A percentile compares a stretch with the other conserved stretches of the same genome.
Evolutionary conservation across 2,329 filamentous ascomycete genomes (phyloP).

Genomic region (Herpomyces periplanetae): DNA sequence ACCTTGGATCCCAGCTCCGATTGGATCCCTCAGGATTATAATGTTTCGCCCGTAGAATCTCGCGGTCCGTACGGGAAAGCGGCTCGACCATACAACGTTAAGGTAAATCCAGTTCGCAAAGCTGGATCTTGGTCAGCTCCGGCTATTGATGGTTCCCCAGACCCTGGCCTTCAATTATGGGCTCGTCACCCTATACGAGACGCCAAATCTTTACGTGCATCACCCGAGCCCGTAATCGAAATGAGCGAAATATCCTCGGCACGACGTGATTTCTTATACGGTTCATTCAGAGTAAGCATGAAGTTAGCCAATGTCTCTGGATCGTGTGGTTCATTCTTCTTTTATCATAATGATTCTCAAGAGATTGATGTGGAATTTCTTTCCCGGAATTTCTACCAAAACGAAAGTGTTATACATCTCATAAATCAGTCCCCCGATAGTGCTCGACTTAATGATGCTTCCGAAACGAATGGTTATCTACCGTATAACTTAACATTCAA

Average conservation of each 20-base stretch:
- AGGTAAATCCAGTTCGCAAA: conserved; percentile 12
- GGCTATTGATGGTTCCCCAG: conserved; percentile 10
- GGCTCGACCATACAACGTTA: conserved; percentile 16
- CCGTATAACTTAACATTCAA: conserved; percentile 21
- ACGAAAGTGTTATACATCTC: conserved; percentile 21
- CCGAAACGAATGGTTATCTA: conserved; percentile 16
- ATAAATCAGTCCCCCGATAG: conserved; percentile 29
- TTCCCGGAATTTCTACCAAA: conserved; percentile 17
- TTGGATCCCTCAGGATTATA: conserved; percentile 27
- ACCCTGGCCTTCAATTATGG: conserved; percentile 16
- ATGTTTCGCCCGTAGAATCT: conserved; percentile 15
- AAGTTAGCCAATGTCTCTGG: conserved; percentile 18
- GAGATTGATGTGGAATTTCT: conserved; percentile 52
- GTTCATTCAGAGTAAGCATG: conserved; percentile 25
- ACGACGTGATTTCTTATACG: conserved; percentile 22
- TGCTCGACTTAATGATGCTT: conserved; percentile 17
- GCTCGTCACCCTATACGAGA: conserved; percentile 11
- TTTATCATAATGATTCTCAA: conserved; percentile 39
- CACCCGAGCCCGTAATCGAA: conserved; percentile 12
- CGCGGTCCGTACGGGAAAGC: conserved; percentile 24
- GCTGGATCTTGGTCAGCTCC: conserved; percentile 10
- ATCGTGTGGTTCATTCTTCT: conserved; percentile 44
- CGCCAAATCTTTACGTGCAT: conserved; percentile 8
- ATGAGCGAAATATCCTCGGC: conserved; percentile 21
- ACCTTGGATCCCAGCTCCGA: conserved; percentile 13